Percentiles rank a stretch among this genome's conserved stretches.
These are phyloP conservation scores for Cutaneotrichosporon sp. DNA, from an alignment of 1,284 basidiomycete genomes.

Conservation along the genomic window DNA sequence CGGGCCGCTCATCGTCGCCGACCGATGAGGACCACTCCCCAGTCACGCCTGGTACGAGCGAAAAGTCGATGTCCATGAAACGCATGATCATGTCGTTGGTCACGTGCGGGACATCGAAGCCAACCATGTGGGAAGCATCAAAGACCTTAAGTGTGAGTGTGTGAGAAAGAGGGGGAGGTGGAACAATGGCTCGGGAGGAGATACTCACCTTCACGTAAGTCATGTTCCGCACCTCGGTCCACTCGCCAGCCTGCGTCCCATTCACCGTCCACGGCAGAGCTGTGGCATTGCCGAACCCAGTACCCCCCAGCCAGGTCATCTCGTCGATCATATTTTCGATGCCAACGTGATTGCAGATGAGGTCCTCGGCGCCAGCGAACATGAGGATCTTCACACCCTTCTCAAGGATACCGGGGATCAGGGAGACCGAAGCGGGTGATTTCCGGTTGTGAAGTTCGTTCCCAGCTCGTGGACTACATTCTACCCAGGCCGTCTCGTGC, in stretches of 20 bases:
- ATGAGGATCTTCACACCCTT: constrained; percentile 77
- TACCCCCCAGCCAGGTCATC: constrained; percentile 77
- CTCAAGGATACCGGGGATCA: constrained; percentile 71
- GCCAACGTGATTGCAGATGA: constrained; percentile 93
- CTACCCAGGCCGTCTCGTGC: constrained; percentile 79
- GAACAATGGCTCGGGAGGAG: neutral
- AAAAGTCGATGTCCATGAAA: constrained; percentile 86
- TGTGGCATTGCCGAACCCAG: constrained; percentile 72
- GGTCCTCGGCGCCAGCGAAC: constrained; percentile 91
- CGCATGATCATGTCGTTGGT: constrained; percentile 97
- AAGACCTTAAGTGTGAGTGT: constrained; percentile 8
- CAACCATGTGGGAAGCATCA: constrained; percentile 88
- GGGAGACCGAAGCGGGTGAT: constrained; percentile 66
- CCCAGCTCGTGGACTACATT: constrained; percentile 73
- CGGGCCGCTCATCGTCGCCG: constrained; percentile 41
- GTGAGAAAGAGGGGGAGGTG: neutral
- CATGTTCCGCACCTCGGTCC: constrained; percentile 80
- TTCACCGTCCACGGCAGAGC: constrained; percentile 75
- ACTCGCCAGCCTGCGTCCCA: constrained; percentile 73
- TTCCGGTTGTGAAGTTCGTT: constrained; percentile 59
- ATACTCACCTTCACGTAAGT: constrained; percentile 78
- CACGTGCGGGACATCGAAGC: constrained; percentile 80
- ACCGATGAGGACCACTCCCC: constrained; percentile 50
- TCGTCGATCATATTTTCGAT: constrained; percentile 77
- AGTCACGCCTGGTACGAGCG: constrained; percentile 68